phyloP scores from a whole-genome alignment of 2,329 filamentous ascomycete genomes.

The Epicoccum nigrum region DNA sequence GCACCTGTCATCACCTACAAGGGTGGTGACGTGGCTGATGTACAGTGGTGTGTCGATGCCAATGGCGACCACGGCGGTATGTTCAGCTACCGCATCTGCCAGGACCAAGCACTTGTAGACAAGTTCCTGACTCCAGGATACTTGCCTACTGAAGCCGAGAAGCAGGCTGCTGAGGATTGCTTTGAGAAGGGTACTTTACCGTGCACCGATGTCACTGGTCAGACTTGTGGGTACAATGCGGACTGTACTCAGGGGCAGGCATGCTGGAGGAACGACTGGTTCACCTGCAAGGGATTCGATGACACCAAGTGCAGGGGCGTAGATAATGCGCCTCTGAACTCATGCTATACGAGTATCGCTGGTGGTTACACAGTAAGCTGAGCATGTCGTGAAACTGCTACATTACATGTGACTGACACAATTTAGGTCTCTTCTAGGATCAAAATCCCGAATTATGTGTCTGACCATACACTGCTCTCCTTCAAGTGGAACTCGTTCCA shows the following conservation, averaged over 20 bases:
- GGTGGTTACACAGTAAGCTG: conserved; percentile 42
- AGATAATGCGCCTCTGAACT: conserved; percentile 41
- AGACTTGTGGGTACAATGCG: conserved; percentile 38
- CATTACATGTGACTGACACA: neutral
- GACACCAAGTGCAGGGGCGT: conserved; percentile 38
- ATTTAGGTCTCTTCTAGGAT: conserved; percentile 28
- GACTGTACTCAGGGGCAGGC: conserved; percentile 38
- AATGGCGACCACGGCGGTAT: conserved; percentile 46
- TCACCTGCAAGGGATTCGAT: conserved; percentile 41
- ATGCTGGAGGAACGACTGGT: conserved; percentile 46
- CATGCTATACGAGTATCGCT: conserved; percentile 43
- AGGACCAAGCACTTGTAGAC: conserved; percentile 40
- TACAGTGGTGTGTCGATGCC: conserved; percentile 44
- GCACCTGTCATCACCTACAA: conserved; percentile 40
- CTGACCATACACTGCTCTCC: conserved; percentile 40
- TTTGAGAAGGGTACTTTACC: conserved; percentile 36
- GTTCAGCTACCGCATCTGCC: conserved; percentile 45
- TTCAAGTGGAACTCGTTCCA: conserved; percentile 46
- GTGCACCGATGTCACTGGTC: conserved; percentile 41
- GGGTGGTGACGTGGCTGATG: conserved; percentile 35
- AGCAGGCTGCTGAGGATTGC: conserved; percentile 43
- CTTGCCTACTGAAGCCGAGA: conserved; percentile 42
- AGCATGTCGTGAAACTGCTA: no score
- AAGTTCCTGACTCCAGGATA: conserved; percentile 40
- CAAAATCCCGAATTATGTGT: conserved; percentile 42